These are phyloP conservation scores for Setaria italica DNA, from an alignment of 202 grass and related monocot species.

Conservation along the genomic window DNA sequence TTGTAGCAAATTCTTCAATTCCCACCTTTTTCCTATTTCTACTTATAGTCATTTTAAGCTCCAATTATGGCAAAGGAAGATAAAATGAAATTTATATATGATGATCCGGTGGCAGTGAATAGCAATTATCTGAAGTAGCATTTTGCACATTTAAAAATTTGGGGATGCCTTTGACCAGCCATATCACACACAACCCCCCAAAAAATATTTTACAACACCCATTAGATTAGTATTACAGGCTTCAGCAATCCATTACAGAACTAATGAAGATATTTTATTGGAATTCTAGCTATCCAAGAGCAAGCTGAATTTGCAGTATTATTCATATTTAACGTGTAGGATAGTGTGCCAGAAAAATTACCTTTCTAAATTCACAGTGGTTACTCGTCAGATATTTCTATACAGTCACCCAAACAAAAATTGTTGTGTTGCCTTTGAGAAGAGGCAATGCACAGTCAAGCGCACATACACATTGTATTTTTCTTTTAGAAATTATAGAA, in stretches of 20 bases:
- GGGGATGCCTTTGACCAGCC: not conserved
- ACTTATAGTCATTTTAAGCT: not conserved
- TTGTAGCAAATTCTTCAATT: not conserved
- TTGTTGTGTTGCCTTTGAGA: not conserved
- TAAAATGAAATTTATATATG: not conserved
- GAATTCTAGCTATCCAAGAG: not conserved
- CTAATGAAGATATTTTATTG: not conserved
- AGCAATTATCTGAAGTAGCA: not conserved
- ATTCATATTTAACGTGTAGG: slow-evolving; percentile 7
- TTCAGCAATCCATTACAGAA: not conserved
- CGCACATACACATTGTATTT: not conserved
- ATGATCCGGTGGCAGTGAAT: not conserved
- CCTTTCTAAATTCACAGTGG: not conserved
- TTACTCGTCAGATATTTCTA: not conserved
- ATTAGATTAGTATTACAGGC: not conserved
- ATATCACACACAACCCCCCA: not conserved
- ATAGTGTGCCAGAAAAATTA: not conserved
- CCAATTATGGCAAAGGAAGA: not conserved
- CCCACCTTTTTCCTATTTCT: not conserved
- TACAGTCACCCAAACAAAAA: not conserved
- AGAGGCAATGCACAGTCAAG: not conserved
- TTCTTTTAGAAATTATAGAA: not conserved
- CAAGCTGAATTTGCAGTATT: not conserved
- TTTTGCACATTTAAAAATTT: not conserved
- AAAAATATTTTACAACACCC: not conserved